Evolutionary conservation across 805 yeast genomes (phyloP), one percentile per base, ranked within the genome.

Genomic region (Yueomyces sp.): DNA sequence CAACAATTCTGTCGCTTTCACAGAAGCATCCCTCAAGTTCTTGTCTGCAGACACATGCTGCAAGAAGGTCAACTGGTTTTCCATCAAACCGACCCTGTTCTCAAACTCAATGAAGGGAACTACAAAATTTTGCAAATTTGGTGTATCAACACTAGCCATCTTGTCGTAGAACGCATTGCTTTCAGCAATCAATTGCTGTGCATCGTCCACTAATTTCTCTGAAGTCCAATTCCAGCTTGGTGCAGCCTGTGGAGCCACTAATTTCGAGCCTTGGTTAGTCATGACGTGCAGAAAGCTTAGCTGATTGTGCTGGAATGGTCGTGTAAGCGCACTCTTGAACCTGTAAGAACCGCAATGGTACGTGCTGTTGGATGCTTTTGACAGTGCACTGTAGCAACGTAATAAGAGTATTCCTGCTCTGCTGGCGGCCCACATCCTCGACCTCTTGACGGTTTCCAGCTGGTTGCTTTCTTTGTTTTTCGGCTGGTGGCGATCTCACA

Each of bases 1-100:
- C 38, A 81, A 59, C 46, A 68, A 55, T 55, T 76, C 76, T 48
- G 79, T 82, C 0, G 85, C 80, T 47, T 73, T 65, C 39, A 71
- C 70, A 2, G 88, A 77, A 3, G 86, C 85, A 49, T 81, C 85
- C 54, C 95, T 72, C 32, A 82, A 56, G n/a, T 63, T 76, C 53
- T 78, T 74, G 49, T 72, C 69, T 26, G 76, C 53, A 3, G 88
- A 79, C 8, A 85, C 88, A 51, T 81, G 79, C 59, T 79, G 85
- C 54, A 77, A 79, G 56, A 85, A 85, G 26, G 79, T 66, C 51
- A 83, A 60, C 50, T 72, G 79, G 51, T 71, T 72, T 29, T 66
- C 65, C 5, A 69, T 42, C 4, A 70, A 69, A 7, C 67, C 60
- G 38, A 69, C 66, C 28, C 61, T 62, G 54, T 82, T 78, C 48